phyloP scores from a whole-genome alignment of 2,329 filamentous ascomycete genomes.

The Diaporthe vaccinii region DNA sequence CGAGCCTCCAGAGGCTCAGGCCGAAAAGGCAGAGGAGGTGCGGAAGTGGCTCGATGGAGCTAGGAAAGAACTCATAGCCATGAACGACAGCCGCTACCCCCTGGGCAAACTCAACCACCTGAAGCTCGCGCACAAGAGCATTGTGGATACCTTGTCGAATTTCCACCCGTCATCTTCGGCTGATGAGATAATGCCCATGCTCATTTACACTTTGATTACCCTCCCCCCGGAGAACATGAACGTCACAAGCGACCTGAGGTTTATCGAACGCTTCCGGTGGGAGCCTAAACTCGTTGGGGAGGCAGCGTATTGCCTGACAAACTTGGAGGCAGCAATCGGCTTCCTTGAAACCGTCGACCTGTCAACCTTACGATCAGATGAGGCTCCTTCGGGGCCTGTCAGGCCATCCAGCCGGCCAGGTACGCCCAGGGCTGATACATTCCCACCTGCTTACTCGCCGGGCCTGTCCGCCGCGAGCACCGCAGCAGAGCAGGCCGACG shows the following conservation, averaged over 20 bases:
- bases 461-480: slow-evolving; percentile 54
- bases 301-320: slow-evolving; percentile 95
- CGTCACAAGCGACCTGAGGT: slow-evolving; percentile 93
- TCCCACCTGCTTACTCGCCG: slow-evolving; percentile 68
- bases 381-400: slow-evolving; percentile 76
- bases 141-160: slow-evolving; percentile 85
- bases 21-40: slow-evolving; percentile 76
- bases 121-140: slow-evolving; percentile 90
- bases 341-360: slow-evolving; percentile 97
- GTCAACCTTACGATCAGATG: slow-evolving; percentile 86
- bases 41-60: slow-evolving; percentile 80
- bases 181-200: slow-evolving; percentile 95
- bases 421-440: slow-evolving; percentile 66
- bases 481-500: slow-evolving; percentile 45
- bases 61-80: slow-evolving; percentile 77
- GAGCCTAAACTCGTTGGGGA: slow-evolving; percentile 91
- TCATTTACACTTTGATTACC: slow-evolving; percentile 96
- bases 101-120: slow-evolving; percentile 91
- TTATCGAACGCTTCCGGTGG: slow-evolving; percentile 92
- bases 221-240: slow-evolving; percentile 87
- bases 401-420: slow-evolving; percentile 66
- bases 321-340: slow-evolving; percentile 92
- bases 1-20: slow-evolving; percentile 68
- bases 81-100: slow-evolving; percentile 90
- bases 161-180: slow-evolving; percentile 87